phyloP scores from a whole-genome alignment of 1,284 basidiomycete genomes.

The Irpex rosettiformis region DNA sequence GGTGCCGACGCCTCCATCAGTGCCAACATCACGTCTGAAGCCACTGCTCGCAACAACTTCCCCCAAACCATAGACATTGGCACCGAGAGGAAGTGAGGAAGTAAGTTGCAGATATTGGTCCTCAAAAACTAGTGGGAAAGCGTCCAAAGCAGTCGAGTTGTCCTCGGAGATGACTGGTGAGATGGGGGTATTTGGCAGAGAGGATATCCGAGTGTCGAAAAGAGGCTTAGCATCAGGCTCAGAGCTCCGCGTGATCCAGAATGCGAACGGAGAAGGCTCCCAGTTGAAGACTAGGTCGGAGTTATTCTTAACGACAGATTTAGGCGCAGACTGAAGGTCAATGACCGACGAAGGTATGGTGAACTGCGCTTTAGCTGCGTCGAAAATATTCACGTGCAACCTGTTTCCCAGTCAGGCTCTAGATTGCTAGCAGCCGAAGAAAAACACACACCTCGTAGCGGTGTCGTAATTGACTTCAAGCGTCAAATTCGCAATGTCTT shows the following conservation, averaged over 20 bases:
- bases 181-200: constrained; percentile 54
- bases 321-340: constrained; percentile 39
- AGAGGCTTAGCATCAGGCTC: constrained; percentile 54
- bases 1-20: constrained; percentile 47
- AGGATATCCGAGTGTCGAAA: constrained; percentile 69
- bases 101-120: constrained; percentile 70
- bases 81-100: constrained; percentile 56
- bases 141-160: constrained; percentile 49
- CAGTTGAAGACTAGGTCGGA: constrained; percentile 72
- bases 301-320: constrained; percentile 31
- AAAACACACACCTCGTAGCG: constrained; percentile 38
- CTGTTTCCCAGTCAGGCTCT: constrained; percentile 33
- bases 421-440: constrained; percentile 1
- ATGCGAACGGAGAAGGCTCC: constrained; percentile 62
- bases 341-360: constrained; percentile 62
- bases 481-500: constrained; percentile 59
- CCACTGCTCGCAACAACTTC: constrained; percentile 69
- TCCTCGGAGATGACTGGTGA: constrained; percentile 43
- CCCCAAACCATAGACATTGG: constrained; percentile 78
- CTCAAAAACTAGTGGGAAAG: constrained; percentile 72
- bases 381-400: constrained; percentile 76
- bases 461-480: constrained; percentile 68
- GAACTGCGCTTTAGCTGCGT: constrained; percentile 63
- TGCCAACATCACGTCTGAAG: constrained; percentile 57
- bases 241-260: constrained; percentile 73